Percentiles rank a stretch among this genome's conserved stretches.
Evolutionary conservation across 1,284 basidiomycete genomes (phyloP).

Genomic region (Earliella scabrosa): DNA sequence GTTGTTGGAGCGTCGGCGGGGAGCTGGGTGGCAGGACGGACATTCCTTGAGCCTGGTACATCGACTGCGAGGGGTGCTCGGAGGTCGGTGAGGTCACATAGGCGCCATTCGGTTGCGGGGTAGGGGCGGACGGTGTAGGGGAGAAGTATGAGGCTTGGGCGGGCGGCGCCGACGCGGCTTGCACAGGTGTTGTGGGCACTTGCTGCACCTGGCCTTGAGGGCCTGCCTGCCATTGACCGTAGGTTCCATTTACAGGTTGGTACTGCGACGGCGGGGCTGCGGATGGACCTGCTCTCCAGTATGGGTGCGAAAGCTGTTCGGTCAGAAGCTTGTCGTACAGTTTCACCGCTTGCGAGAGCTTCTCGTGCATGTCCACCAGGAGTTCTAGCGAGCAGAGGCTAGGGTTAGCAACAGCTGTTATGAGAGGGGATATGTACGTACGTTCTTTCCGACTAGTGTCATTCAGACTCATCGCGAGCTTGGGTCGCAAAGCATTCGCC

Average conservation of each 20-base stretch:
- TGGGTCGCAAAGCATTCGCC: slow-evolving; percentile 81
- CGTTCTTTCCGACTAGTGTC: slow-evolving; percentile 88
- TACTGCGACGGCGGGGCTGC: slow-evolving; percentile 32
- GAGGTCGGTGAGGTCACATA: slow-evolving; percentile 18
- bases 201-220: slow-evolving; percentile 23
- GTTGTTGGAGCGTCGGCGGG: slow-evolving; percentile 8
- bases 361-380: slow-evolving; percentile 91
- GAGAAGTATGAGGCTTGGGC: slow-evolving; percentile 19
- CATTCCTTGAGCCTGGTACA: slow-evolving; percentile 20
- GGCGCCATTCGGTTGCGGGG: slow-evolving; percentile 13
- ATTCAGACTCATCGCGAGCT: slow-evolving; percentile 84
- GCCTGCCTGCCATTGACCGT: slow-evolving; percentile 34
- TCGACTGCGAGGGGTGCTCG: slow-evolving; percentile 20
- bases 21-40: slow-evolving; percentile 14
- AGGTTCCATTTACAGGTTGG: slow-evolving; percentile 29
- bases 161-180: neutral
- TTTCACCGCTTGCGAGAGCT: slow-evolving; percentile 89
- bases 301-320: slow-evolving; percentile 76
- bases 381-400: slow-evolving; percentile 56
- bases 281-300: slow-evolving; percentile 55
- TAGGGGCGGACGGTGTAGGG: slow-evolving; percentile 18
- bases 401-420: neutral
- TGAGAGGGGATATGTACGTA: no score
- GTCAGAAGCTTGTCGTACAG: slow-evolving; percentile 89
- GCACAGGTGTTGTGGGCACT: slow-evolving; percentile 16